A percentile compares a stretch with the other conserved stretches of the same genome.
Evolutionary conservation across 2,329 filamentous ascomycete genomes (phyloP).

Genomic region (Colletotrichum sp.): DNA sequence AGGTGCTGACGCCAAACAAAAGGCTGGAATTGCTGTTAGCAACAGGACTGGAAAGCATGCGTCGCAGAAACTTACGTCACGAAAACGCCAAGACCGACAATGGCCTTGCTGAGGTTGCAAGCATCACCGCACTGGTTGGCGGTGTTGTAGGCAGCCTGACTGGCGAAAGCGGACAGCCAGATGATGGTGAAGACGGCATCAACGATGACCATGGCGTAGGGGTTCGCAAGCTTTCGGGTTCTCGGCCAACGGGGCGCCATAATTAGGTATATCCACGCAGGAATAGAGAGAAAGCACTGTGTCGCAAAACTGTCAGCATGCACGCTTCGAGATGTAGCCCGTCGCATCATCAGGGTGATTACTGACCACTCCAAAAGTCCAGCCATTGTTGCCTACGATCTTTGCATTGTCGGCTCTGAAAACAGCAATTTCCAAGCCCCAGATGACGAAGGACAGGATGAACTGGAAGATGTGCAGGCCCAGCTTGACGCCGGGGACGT

Average conservation of each 20-base stretch:
- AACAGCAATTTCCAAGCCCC: conserved; percentile 64
- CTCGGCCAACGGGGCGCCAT: conserved; percentile 69
- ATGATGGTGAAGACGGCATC: conserved; percentile 64
- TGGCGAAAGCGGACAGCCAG: conserved; percentile 71
- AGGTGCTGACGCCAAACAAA: conserved; percentile 57
- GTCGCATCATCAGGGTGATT: not conserved
- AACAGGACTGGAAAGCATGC: not conserved
- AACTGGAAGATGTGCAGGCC: conserved; percentile 62
- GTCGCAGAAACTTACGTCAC: conserved; percentile 56
- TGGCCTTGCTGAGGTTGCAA: conserved; percentile 66
- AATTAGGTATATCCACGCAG: conserved; percentile 68
- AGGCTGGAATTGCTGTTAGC: conserved; percentile 45
- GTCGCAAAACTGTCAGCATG: conserved; percentile 4
- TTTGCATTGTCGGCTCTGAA: conserved; percentile 53
- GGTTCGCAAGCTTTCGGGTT: conserved; percentile 65
- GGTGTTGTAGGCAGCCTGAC: conserved; percentile 68
- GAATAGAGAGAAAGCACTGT: conserved; percentile 69
- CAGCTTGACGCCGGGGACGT: conserved; percentile 61
- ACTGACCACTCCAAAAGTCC: conserved; percentile 69
- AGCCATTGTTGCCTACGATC: conserved; percentile 64
- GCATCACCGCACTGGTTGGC: conserved; percentile 58
- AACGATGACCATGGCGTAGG: conserved; percentile 64
- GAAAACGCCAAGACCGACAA: conserved; percentile 68
- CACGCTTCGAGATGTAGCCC: not conserved
- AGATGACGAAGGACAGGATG: conserved; percentile 58